Evolutionary conservation across 108 stramenopile species (phyloP).

Genomic region (Nitzschia putrida): DNA sequence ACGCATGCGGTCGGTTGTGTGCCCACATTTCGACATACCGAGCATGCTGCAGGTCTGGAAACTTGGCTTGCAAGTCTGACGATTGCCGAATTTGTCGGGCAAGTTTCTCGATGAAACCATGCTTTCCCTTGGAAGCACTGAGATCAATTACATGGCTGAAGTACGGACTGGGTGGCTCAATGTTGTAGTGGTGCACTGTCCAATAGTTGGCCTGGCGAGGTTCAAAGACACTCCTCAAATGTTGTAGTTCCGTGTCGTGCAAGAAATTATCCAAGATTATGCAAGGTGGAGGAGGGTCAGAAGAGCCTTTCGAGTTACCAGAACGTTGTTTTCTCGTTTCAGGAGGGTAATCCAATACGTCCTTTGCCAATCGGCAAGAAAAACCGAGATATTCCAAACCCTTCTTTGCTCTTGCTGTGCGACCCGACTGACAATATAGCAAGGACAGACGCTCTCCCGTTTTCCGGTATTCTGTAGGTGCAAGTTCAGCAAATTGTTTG

Average conservation of each 20-base stretch:
- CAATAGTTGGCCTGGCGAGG: constrained; percentile 63
- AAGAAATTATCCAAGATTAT: constrained; percentile 69
- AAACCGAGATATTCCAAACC: constrained; percentile 60
- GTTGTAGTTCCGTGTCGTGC: constrained; percentile 41
- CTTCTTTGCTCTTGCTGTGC: constrained; percentile 55
- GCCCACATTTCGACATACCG: constrained; percentile 86
- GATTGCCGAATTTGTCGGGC: constrained; percentile 42
- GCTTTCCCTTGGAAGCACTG: not conserved
- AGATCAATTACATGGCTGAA: constrained; percentile 72
- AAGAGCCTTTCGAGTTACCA: constrained; percentile 6
- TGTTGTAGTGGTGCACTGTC: constrained; percentile 64
- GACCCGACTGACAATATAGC: constrained; percentile 69
- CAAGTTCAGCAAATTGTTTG: constrained; percentile 40
- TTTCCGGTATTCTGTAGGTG: constrained; percentile 41
- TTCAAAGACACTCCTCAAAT: constrained; percentile 54
- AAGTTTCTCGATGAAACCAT: constrained; percentile 50
- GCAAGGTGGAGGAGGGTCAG: constrained; percentile 40
- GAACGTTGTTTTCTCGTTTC: constrained; percentile 3
- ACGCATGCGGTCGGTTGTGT: constrained; percentile 89
- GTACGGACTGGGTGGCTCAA: constrained; percentile 82
- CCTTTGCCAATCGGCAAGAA: constrained; percentile 63
- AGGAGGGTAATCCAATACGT: constrained; percentile 65
- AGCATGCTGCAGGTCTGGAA: constrained; percentile 39
- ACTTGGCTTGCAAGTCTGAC: constrained; percentile 33
- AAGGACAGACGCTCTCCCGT: constrained; percentile 66